Conservation (phyloP, 2,329 filamentous ascomycete species). For the Apiospora malaysiana region DNA sequence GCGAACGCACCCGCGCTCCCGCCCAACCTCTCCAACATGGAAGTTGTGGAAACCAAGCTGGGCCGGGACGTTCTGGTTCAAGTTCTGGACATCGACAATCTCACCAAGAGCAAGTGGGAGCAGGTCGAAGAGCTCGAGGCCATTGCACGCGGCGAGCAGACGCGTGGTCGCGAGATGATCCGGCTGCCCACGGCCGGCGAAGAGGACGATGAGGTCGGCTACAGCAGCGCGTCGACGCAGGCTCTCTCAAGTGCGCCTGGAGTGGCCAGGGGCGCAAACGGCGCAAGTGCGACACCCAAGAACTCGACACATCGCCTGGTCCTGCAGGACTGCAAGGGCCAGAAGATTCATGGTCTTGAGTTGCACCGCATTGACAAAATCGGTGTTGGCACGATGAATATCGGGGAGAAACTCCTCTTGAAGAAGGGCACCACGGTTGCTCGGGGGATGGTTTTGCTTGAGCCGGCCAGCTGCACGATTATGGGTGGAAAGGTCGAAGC, state of each 20-base stretch:
- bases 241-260: constrained; percentile 22
- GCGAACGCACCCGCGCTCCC: constrained; percentile 54
- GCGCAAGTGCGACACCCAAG: constrained; percentile 38
- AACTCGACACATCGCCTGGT: constrained; percentile 78
- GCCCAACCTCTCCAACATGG: constrained; percentile 56
- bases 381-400: constrained; percentile 66
- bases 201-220: constrained; percentile 56
- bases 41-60: constrained; percentile 62
- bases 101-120: constrained; percentile 80
- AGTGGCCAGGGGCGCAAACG: constrained; percentile 20
- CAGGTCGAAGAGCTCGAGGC: constrained; percentile 84
- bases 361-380: constrained; percentile 69
- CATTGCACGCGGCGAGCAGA: constrained; percentile 74
- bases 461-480: constrained; percentile 69
- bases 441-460: constrained; percentile 79
- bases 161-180: constrained; percentile 80
- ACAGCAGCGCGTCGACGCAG: constrained; percentile 38
- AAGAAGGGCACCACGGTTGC: constrained; percentile 69
- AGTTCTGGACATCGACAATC: constrained; percentile 84
- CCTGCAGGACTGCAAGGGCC: constrained; percentile 79
- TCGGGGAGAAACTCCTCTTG: constrained; percentile 84
- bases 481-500: constrained; percentile 88
- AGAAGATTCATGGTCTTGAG: constrained; percentile 75
- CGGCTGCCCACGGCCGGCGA: constrained; percentile 57
- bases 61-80: constrained; percentile 74